These are phyloP conservation scores for Nannizzia gypsea DNA, from an alignment of 2,329 filamentous ascomycete species.

Conservation along the genomic window DNA sequence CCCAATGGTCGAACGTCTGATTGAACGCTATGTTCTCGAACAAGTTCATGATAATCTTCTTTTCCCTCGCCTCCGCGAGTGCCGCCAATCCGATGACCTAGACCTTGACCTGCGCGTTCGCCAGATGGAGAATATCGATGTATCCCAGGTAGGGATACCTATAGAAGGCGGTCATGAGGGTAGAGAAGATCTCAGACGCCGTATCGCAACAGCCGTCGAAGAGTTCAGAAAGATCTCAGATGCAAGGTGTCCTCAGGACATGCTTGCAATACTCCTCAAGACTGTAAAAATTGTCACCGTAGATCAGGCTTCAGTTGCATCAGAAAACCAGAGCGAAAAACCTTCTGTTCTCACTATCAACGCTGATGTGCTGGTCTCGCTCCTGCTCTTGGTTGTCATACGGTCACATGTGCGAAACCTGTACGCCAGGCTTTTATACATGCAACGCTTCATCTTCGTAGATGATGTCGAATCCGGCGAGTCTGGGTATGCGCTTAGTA, in stretches of 20 bases:
- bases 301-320: slow-evolving; percentile 27
- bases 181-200: slow-evolving; percentile 68
- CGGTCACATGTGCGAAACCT: slow-evolving; percentile 77
- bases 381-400: slow-evolving; percentile 86
- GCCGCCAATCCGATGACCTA: slow-evolving; percentile 69
- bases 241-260: slow-evolving; percentile 72
- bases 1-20: slow-evolving; percentile 79
- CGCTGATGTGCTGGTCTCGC: slow-evolving; percentile 83
- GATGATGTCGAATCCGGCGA: slow-evolving; percentile 96
- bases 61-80: slow-evolving; percentile 67
- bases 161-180: slow-evolving; percentile 66
- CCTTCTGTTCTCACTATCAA: slow-evolving; percentile 54
- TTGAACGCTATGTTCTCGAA: slow-evolving; percentile 88
- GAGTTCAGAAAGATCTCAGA: slow-evolving; percentile 77
- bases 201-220: slow-evolving; percentile 67
- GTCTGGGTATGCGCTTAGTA: slow-evolving; percentile 90
- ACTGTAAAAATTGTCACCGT: slow-evolving; percentile 73
- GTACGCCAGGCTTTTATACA: slow-evolving; percentile 81
- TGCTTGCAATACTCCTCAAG: slow-evolving; percentile 67
- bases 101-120: slow-evolving; percentile 82
- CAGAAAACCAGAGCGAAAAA: slow-evolving; percentile 34
- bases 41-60: slow-evolving; percentile 76
- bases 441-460: slow-evolving; percentile 94
- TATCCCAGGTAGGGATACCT: slow-evolving; percentile 82
- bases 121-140: slow-evolving; percentile 87